A percentile compares a stretch with the other conserved stretches of the same genome.
These are phyloP conservation scores for Cystofilobasidium bisporidii DNA, from an alignment of 768 basidiomycete genomes.

Conservation along the genomic window DNA sequence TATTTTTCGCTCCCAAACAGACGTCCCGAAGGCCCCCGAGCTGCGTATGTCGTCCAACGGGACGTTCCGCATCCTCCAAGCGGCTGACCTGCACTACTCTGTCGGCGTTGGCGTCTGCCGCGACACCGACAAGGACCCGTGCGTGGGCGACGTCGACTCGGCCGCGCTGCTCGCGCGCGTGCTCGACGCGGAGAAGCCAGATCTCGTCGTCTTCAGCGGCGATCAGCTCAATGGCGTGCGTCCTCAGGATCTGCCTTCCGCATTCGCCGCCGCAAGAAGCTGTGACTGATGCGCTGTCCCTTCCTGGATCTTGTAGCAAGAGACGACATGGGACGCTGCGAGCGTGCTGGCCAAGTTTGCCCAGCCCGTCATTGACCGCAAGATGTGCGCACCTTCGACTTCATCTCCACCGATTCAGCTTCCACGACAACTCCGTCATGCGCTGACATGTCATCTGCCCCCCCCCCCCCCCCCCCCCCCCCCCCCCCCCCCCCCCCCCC, in stretches of 20 bases:
- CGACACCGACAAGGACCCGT: conserved; percentile 52
- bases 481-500: no score
- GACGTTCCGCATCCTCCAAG: conserved; percentile 57
- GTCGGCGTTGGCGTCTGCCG: conserved; percentile 62
- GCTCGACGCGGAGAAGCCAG: conserved; percentile 73
- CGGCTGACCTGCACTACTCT: conserved; percentile 89
- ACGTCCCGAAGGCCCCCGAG: conserved; percentile 46
- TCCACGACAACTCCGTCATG: no score
- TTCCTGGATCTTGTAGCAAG: conserved; percentile 47
- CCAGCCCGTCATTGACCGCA: conserved; percentile 57
- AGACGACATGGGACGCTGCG: conserved; percentile 76
- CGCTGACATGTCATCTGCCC: no score
- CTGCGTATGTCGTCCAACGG: conserved; percentile 75
- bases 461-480: no score
- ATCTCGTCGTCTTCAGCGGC: conserved; percentile 73
- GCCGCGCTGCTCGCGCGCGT: conserved; percentile 58
- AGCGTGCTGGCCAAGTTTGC: conserved; percentile 85
- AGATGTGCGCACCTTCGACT: conserved; percentile 29
- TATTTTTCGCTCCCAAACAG: not conserved
- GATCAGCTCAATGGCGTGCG: conserved; percentile 44
- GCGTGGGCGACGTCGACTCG: conserved; percentile 68
- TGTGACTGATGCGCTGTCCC: no score
- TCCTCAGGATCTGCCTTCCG: not conserved
- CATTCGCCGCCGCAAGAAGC: no score
- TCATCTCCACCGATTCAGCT: no score